These are phyloP conservation scores for Botrytis aclada DNA, from an alignment of 2,329 filamentous ascomycete species.

Conservation along the genomic window DNA sequence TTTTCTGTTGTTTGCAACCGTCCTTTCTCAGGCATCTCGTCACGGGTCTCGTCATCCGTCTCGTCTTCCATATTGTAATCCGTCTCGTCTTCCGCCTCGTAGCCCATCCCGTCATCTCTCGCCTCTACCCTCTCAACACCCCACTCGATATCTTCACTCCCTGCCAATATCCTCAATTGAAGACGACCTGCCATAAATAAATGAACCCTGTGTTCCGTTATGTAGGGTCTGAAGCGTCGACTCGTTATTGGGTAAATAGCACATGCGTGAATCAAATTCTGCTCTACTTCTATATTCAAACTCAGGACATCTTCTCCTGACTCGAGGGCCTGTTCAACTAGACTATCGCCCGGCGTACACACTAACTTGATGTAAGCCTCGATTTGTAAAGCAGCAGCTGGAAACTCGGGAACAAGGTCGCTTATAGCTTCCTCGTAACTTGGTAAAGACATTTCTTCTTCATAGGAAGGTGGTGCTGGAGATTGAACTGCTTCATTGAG, in stretches of 20 bases:
- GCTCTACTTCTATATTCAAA: neutral
- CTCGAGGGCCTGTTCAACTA: no score
- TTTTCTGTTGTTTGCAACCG: neutral
- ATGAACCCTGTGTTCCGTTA: neutral
- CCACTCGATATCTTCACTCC: neutral
- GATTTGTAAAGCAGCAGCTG: fast-evolving
- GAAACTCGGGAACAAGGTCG: neutral
- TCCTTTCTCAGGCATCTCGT: neutral
- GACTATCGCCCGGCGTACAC: neutral
- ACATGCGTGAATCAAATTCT: neutral
- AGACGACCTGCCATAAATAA: neutral
- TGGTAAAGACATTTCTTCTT: neutral
- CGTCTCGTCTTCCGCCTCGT: neutral
- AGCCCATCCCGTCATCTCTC: neutral
- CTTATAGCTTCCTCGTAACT: neutral
- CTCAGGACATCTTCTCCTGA: neutral
- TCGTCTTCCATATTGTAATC: no score
- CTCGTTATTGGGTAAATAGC: neutral
- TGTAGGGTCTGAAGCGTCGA: fast-evolving
- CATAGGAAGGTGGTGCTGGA: neutral
- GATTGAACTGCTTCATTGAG: neutral
- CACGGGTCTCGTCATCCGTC: neutral
- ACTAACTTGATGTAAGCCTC: neutral
- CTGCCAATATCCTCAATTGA: neutral
- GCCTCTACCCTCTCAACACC: neutral